A percentile compares a stretch with the other conserved stretches of the same genome.
Conservation (phyloP, 495 filamentous ascomycete species). For the Trypethelium eluteriae region DNA sequence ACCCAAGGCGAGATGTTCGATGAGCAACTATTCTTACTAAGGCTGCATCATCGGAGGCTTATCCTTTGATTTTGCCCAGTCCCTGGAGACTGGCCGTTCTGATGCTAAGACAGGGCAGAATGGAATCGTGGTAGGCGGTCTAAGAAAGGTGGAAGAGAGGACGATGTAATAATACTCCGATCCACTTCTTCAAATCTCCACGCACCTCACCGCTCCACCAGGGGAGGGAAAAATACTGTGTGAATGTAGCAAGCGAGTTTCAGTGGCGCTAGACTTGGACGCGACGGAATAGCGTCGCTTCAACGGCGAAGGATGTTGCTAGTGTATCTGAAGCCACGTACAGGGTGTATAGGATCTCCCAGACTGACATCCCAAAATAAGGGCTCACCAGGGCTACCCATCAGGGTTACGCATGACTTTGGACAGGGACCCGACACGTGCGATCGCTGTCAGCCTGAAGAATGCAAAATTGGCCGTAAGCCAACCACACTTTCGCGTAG, state of each 20-base stretch:
- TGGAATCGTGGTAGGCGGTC: too few relatives aligned
- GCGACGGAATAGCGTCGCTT: neutral
- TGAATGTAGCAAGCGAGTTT: neutral
- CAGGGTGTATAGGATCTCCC: neutral
- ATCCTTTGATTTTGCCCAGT: too few relatives aligned
- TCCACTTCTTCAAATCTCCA: neutral
- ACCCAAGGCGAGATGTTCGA: neutral
- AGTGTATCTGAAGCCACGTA: constrained; percentile 1
- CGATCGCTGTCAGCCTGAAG: neutral
- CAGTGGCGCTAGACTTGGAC: neutral
- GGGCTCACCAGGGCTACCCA: neutral
- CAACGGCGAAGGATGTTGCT: constrained; percentile 9
- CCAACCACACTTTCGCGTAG: too few relatives aligned
- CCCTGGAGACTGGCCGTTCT: too few relatives aligned
- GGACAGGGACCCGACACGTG: neutral
- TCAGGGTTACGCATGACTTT: neutral
- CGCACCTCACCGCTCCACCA: neutral
- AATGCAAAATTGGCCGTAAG: too few relatives aligned
- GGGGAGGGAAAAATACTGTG: neutral
- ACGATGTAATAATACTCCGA: neutral
- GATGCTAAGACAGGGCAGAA: too few relatives aligned
- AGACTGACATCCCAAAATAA: neutral
- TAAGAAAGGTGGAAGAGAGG: too few relatives aligned
- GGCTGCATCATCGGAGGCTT: too few relatives aligned
- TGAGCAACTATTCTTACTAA: too few relatives aligned